Evolutionary conservation across 352 stramenopile genomes (phyloP), one percentile per base, ranked within the genome.

Genomic region (Globisporangium nodosum): DNA sequence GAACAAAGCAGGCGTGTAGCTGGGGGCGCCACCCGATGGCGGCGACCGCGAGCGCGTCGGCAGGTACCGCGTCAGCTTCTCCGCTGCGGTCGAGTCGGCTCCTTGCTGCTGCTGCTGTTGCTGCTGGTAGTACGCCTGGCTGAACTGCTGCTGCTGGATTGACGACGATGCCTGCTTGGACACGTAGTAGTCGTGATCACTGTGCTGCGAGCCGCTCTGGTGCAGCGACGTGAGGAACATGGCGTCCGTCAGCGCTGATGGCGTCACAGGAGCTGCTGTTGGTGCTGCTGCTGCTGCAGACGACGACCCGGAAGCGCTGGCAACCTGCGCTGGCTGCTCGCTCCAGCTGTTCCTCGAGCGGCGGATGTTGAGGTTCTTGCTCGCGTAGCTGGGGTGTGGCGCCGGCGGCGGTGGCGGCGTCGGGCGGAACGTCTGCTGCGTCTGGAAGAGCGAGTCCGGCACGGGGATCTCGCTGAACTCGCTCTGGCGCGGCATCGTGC

Each of bases 181-280:
- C n/a, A 39, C 39, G 37, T 62, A 62, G 20, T 51, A 62, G 16
- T 62, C 46, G 54, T 21, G 42, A n/a, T 12, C 18, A 3, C 11
- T 15, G 6, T 27, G 24, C 24, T 27, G 24, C 24, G 24, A 27
- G 24, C 47, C 47, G 13, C 30, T 56, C 16, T 65, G 59, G 48
- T 83, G 73, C 30, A 82, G 78, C 0, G 75, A 82, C 18, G 73
- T 81, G n/a, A 83, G 58, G 42, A 82, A 51, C 58, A 81, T 76
- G 6, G 66, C 73, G 54, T 81, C 76, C 0, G 65, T 78, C 21
- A 78, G 58, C 21, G 56, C 61, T 7, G 56, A 50, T 8, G 66
- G 56, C 18, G 62, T 69, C 5, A 40, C 8, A 6, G 66, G 55
- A 27, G 58, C 54, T 8, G 52, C 50, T 8, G 61, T 37, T 15